Evolutionary conservation across 2,329 filamentous ascomycete genomes (phyloP).

Genomic region (Diaporthe sp.): DNA sequence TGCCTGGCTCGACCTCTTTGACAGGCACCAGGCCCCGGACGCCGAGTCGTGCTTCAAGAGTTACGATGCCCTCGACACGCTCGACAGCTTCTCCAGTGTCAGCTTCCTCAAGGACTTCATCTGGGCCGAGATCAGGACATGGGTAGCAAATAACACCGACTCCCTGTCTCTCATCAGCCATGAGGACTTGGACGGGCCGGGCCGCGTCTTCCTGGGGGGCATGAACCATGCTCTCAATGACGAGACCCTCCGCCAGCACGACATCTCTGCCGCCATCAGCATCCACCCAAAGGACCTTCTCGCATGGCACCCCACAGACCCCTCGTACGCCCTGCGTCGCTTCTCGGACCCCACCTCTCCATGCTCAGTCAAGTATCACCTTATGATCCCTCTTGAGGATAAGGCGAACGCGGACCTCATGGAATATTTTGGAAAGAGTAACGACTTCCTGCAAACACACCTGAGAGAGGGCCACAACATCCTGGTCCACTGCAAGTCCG

Average conservation of each 20-base stretch:
- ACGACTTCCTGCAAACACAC: background rate
- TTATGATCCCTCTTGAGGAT: conserved; percentile 18
- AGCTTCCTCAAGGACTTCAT: conserved; percentile 20
- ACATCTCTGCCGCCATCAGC: conserved; percentile 26
- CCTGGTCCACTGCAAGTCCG: conserved; percentile 27
- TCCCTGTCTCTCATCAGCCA: conserved; percentile 18
- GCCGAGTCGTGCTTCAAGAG: conserved; percentile 28
- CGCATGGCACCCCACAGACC: conserved; percentile 27
- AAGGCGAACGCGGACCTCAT: conserved; percentile 20
- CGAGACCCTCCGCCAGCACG: conserved; percentile 6
- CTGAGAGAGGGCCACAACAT: conserved; percentile 7
- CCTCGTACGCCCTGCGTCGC: conserved; percentile 22
- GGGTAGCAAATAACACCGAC: conserved; percentile 27
- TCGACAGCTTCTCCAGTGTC: background rate
- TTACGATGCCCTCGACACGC: conserved; percentile 21
- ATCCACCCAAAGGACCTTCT: conserved; percentile 23
- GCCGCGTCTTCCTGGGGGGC: conserved; percentile 22
- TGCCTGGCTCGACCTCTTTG: conserved; percentile 23
- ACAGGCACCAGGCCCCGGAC: background rate
- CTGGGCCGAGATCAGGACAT: conserved; percentile 21
- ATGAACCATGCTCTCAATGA: conserved; percentile 29
- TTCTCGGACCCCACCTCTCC: background rate
- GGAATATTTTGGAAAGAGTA: conserved; percentile 1
- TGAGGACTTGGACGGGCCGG: conserved; percentile 10
- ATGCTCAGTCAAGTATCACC: conserved; percentile 12